phyloP scores from a whole-genome alignment of 768 basidiomycete species.

The Kwoniella sp. region DNA sequence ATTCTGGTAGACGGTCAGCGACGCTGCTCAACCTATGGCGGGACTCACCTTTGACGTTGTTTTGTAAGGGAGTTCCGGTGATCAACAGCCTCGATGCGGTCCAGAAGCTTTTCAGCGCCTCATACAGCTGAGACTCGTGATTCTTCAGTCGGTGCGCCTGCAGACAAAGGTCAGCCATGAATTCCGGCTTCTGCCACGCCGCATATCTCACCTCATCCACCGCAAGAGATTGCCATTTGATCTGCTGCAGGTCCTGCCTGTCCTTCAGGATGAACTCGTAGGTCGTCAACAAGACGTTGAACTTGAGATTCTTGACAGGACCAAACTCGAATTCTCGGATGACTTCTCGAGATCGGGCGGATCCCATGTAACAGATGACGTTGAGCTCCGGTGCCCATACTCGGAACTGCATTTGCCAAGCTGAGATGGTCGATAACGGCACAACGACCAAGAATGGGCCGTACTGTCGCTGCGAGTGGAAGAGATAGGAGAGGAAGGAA shows the following conservation, averaged over 20 bases:
- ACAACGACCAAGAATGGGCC: slow-evolving; percentile 98
- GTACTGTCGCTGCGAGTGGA: slow-evolving; percentile 86
- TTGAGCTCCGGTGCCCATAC: slow-evolving; percentile 96
- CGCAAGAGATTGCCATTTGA: slow-evolving; percentile 95
- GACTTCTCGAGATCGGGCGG: slow-evolving; percentile 78
- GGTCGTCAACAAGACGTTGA: slow-evolving; percentile 95
- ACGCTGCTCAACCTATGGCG: neutral
- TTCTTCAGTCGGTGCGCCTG: slow-evolving; percentile 98
- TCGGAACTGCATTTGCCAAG: slow-evolving; percentile 94
- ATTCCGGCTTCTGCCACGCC: neutral
- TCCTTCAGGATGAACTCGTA: slow-evolving; percentile 95
- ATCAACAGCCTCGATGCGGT: slow-evolving; percentile 92
- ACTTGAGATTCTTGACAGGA: slow-evolving; percentile 78
- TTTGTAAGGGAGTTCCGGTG: slow-evolving; percentile 96
- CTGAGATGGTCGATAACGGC: slow-evolving; percentile 94
- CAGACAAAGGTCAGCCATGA: neutral
- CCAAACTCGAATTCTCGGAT: slow-evolving; percentile 94
- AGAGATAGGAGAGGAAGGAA: slow-evolving; percentile 89
- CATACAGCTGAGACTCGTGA: slow-evolving; percentile 93
- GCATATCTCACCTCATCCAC: slow-evolving; percentile 81
- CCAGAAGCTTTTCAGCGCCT: slow-evolving; percentile 84
- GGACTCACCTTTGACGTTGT: slow-evolving; percentile 89
- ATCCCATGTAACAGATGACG: slow-evolving; percentile 95
- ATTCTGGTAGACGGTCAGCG: slow-evolving; percentile 62
- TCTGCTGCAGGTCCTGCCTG: slow-evolving; percentile 78